A percentile compares a stretch with the other conserved stretches of the same genome.
Evolutionary conservation across 768 basidiomycete species (phyloP).

Genomic region (Suillus ampliporus): DNA sequence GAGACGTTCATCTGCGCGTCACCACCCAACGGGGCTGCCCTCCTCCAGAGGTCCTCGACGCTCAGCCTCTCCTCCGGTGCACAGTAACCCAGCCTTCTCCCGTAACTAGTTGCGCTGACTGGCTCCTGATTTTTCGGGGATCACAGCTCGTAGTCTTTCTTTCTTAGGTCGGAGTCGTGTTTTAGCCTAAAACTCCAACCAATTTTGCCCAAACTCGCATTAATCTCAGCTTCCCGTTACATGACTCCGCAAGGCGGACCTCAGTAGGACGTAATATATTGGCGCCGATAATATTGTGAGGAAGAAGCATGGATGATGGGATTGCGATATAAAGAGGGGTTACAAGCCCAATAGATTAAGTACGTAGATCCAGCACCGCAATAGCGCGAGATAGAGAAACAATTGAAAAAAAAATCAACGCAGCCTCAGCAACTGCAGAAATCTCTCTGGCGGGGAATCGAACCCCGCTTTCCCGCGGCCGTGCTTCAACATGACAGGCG

Average conservation of each 20-base stretch:
- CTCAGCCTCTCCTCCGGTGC: neutral
- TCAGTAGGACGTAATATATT: no score
- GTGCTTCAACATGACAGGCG: constrained; percentile 35
- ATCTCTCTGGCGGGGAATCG: constrained; percentile 40
- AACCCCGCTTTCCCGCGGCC: constrained; percentile 36
- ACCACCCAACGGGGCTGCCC: neutral
- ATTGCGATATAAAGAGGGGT: neutral
- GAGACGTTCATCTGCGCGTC: neutral
- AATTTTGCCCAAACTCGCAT: neutral
- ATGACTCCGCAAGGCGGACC: no score
- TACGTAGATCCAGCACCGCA: constrained; percentile 15
- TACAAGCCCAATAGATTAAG: constrained; percentile 24
- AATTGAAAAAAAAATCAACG: constrained; percentile 58
- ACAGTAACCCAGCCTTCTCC: neutral
- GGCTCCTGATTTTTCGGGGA: neutral
- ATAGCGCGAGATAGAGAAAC: constrained; percentile 50
- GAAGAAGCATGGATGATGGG: neutral
- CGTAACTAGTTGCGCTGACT: neutral
- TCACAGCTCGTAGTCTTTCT: neutral
- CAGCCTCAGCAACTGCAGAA: constrained; percentile 27
- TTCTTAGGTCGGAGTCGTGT: neutral
- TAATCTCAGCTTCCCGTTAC: no score
- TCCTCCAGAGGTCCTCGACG: neutral
- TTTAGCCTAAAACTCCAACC: no score
- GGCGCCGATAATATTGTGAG: neutral